Percentiles rank a stretch among this genome's conserved stretches.
Conservation (phyloP, 345 rosid genomes). For the Heritiera fomes region DNA sequence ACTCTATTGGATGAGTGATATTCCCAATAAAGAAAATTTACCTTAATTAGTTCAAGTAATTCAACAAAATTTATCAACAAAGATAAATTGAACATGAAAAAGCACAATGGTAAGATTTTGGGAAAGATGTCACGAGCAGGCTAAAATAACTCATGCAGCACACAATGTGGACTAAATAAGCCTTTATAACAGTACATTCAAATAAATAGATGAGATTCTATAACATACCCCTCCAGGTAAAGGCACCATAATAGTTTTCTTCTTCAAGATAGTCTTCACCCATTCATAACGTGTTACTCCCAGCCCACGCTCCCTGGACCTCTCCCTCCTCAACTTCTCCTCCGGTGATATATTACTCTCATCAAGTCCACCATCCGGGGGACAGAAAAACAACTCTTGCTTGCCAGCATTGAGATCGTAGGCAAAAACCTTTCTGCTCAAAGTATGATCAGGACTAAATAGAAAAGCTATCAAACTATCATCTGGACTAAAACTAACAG, state of each 20-base stretch:
- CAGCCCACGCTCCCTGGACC: constrained; percentile 85
- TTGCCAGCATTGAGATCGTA: constrained; percentile 63
- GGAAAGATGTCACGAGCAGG: not conserved
- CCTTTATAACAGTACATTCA: not conserved
- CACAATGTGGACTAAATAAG: not conserved
- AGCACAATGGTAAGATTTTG: not conserved
- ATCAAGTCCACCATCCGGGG: constrained; percentile 90
- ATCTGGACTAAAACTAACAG: constrained; percentile 87
- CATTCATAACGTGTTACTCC: constrained; percentile 95
- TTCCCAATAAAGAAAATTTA: not conserved
- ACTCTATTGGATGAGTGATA: not conserved
- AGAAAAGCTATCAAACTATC: constrained; percentile 63
- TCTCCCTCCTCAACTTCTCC: constrained; percentile 92
- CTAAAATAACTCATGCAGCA: not conserved
- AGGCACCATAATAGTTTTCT: constrained; percentile 79
- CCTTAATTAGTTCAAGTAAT: not conserved
- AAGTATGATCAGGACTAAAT: constrained; percentile 72
- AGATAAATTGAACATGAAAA: constrained; percentile 6
- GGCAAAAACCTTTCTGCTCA: constrained; percentile 67
- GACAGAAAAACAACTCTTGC: constrained; percentile 64
- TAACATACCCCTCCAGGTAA: constrained; percentile 87
- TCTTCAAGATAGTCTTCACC: constrained; percentile 71
- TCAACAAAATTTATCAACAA: constrained; percentile 7
- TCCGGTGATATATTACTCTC: constrained; percentile 85
- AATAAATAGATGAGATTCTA: constrained; percentile 15